A percentile compares a stretch with the other conserved stretches of the same genome.
Evolutionary conservation across 331 rosid species (phyloP).

Genomic region (Acacia pycnantha): DNA sequence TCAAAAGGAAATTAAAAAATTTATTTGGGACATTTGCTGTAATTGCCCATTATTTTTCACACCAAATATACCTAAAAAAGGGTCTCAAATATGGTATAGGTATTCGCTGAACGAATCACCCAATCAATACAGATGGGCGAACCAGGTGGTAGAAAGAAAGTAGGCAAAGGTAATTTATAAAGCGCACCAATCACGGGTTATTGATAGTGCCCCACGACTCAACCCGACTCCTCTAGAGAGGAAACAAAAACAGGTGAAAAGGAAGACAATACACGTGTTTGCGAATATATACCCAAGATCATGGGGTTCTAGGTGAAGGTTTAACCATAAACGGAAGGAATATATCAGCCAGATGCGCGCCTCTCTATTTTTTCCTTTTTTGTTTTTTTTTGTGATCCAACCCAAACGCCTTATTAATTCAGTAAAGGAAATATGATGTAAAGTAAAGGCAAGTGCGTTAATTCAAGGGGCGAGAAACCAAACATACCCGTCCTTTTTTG

Average conservation of each 20-base stretch:
- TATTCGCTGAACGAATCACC: not conserved
- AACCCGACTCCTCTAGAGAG: not conserved
- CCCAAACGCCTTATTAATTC: not conserved
- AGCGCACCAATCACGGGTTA: not conserved
- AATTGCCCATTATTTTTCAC: not conserved
- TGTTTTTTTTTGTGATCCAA: not conserved
- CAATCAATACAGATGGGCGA: not conserved
- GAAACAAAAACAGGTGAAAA: not conserved
- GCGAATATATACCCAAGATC: not conserved
- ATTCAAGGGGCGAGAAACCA: not conserved
- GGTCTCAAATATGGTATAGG: not conserved
- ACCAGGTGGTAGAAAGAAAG: not conserved
- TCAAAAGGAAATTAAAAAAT: too few relatives aligned
- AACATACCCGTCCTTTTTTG: slow-evolving; percentile 43
- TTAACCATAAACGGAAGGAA: not conserved
- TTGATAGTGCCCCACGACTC: not conserved
- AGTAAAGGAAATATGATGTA: not conserved
- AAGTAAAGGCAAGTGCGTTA: not conserved
- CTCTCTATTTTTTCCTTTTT: too few relatives aligned
- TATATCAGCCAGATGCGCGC: not conserved
- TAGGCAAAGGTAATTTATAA: not conserved
- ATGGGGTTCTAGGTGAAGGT: not conserved
- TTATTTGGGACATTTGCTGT: too few relatives aligned
- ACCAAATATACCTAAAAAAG: not conserved
- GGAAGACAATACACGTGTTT: not conserved